A percentile compares a stretch with the other conserved stretches of the same genome.
phyloP scores from a whole-genome alignment of 192 early-diverging fungal genomes.

The Coemansia umbellata region DNA sequence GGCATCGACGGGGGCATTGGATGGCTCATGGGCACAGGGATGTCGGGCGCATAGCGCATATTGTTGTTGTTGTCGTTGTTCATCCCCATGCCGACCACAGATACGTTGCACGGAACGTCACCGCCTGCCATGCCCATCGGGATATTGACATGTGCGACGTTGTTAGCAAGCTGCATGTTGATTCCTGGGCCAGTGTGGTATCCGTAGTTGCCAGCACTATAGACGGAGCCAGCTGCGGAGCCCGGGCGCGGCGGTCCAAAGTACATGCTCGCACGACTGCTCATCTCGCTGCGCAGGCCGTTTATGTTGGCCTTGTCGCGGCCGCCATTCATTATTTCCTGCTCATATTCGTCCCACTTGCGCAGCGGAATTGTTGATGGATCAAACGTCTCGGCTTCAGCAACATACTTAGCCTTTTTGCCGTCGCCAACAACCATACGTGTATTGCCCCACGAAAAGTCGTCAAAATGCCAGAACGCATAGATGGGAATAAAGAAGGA shows the following conservation, averaged over 20 bases:
- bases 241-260: constrained; percentile 44
- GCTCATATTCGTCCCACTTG: constrained; percentile 83
- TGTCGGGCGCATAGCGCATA: constrained; percentile 11
- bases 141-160: constrained; percentile 17
- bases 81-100: constrained; percentile 21
- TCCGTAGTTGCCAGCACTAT: constrained; percentile 39
- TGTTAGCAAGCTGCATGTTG: constrained; percentile 39
- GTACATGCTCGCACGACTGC: constrained; percentile 54
- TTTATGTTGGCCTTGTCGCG: constrained; percentile 33
- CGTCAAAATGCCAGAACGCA: constrained; percentile 99
- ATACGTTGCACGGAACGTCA: constrained; percentile 20
- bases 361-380: constrained; percentile 71
- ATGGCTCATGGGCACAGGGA: constrained; percentile 2
- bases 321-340: constrained; percentile 50
- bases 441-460: constrained; percentile 99
- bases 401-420: constrained; percentile 58
- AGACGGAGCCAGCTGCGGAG: constrained; percentile 45
- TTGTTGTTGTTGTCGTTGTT: constrained; percentile 11
- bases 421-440: constrained; percentile 86
- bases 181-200: constrained; percentile 35
- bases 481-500: constrained; percentile 87
- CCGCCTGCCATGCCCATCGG: constrained; percentile 38
- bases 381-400: constrained; percentile 74
- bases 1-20: background rate
- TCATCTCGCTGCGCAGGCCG: constrained; percentile 51